Evolutionary conservation across 495 filamentous ascomycete species (phyloP).

Genomic region (Daldinia grandis): DNA sequence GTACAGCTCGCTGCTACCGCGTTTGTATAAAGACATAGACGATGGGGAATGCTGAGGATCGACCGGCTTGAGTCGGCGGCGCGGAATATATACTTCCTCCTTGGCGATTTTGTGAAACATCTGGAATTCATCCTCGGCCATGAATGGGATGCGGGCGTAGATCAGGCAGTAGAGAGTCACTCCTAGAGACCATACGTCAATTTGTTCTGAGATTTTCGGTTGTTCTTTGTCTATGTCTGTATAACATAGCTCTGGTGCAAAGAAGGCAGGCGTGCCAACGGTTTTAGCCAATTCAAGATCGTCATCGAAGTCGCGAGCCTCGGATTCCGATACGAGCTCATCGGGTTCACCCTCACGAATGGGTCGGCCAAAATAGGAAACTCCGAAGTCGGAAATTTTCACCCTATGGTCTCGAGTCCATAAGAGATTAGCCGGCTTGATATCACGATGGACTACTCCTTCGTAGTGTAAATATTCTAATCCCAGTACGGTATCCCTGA

Average conservation of each 20-base stretch:
- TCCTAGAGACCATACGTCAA: conserved; percentile 97
- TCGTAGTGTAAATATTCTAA: conserved; percentile 97
- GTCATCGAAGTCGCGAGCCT: conserved; percentile 84
- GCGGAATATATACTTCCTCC: conserved; percentile 87
- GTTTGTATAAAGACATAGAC: conserved; percentile 62
- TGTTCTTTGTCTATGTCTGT: conserved; percentile 65
- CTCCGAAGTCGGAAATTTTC: conserved; percentile 99
- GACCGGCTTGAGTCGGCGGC: conserved; percentile 79
- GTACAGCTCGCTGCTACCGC: conserved; percentile 59
- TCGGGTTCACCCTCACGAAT: conserved; percentile 78
- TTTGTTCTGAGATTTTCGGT: conserved; percentile 68
- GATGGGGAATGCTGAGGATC: conserved; percentile 63
- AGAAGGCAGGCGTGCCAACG: conserved; percentile 96
- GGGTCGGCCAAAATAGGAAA: conserved; percentile 92
- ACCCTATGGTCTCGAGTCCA: conserved; percentile 84
- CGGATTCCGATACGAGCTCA: conserved; percentile 82
- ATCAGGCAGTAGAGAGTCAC: conserved; percentile 96
- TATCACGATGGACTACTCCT: conserved; percentile 96
- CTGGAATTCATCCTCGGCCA: conserved; percentile 87
- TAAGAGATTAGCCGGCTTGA: conserved; percentile 97
- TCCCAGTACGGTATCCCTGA: conserved; percentile 92
- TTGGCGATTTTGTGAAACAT: conserved; percentile 92
- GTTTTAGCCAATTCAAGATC: conserved; percentile 96
- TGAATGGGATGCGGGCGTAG: conserved; percentile 90
- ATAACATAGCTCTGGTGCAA: conserved; percentile 96